Percentiles rank a stretch among this genome's conserved stretches.
phyloP scores from a whole-genome alignment of 192 early-diverging fungal species.

The Gonapodya prolifera region DNA sequence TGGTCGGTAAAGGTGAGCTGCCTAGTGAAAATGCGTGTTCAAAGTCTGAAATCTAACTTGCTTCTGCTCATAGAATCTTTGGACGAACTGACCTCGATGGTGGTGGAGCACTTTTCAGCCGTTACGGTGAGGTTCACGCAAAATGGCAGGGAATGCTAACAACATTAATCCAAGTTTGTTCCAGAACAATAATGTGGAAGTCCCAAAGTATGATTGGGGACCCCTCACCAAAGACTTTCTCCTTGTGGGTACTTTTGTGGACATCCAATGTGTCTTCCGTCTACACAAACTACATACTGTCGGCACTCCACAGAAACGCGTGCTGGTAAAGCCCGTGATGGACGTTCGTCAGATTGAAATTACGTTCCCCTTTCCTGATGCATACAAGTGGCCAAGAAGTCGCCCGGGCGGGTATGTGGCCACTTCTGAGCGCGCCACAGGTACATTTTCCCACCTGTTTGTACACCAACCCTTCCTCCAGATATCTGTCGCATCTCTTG shows the following conservation, averaged over 20 bases:
- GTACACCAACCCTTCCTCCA: slow-evolving; percentile 44
- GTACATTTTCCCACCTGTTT: slow-evolving; percentile 6
- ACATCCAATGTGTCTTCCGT: no score
- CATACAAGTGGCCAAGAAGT: no score
- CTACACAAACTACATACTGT: no score
- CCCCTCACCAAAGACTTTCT: not conserved
- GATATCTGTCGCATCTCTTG: slow-evolving; percentile 76
- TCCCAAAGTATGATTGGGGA: not conserved
- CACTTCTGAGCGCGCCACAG: no score
- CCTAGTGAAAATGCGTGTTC: not conserved
- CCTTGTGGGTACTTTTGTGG: no score
- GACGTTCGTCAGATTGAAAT: slow-evolving; percentile 65
- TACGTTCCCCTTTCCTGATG: slow-evolving; percentile 75
- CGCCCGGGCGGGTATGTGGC: no score
- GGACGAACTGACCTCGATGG: slow-evolving; percentile 69
- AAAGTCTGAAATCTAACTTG: no score
- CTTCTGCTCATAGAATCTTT: slow-evolving; percentile 49
- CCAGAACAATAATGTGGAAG: not conserved
- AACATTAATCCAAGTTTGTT: no score
- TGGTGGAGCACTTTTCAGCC: slow-evolving; percentile 56
- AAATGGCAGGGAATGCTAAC: no score
- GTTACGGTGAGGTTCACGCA: no score
- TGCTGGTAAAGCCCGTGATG: slow-evolving; percentile 64
- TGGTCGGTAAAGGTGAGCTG: slow-evolving; percentile 69
- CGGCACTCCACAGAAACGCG: no score